Evolutionary conservation across 495 filamentous ascomycete species (phyloP).

Genomic region (Corynascus novoguineensis): DNA sequence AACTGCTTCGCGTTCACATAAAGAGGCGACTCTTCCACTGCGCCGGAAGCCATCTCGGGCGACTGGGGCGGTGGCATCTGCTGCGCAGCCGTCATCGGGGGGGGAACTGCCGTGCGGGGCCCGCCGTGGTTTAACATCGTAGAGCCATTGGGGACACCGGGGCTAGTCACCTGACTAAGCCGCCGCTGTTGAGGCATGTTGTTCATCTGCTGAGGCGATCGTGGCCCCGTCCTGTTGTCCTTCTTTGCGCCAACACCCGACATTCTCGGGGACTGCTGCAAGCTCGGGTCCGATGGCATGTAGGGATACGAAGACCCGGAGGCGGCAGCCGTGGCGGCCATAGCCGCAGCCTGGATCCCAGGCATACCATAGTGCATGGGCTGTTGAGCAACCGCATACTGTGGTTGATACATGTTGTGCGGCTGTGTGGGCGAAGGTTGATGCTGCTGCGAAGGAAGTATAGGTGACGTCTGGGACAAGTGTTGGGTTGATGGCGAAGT

Average conservation of each 20-base stretch:
- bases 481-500: conserved; percentile 56
- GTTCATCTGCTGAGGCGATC: conserved; percentile 58
- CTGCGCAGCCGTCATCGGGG: conserved; percentile 44
- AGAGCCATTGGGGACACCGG: conserved; percentile 52
- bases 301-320: conserved; percentile 56
- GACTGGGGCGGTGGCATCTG: conserved; percentile 64
- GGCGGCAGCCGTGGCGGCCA: conserved; percentile 65
- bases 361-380: conserved; percentile 59
- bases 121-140: conserved; percentile 52
- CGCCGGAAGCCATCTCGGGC: conserved; percentile 70
- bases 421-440: conserved; percentile 47
- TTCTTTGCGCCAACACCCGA: conserved; percentile 47
- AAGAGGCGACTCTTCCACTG: conserved; percentile 84
- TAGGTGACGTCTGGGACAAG: conserved; percentile 55
- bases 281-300: conserved; percentile 49
- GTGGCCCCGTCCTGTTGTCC: conserved; percentile 49
- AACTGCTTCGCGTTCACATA: conserved; percentile 99
- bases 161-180: conserved; percentile 61
- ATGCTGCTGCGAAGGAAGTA: conserved; percentile 56
- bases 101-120: conserved; percentile 38
- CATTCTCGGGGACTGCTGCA: conserved; percentile 59
- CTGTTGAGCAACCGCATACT: conserved; percentile 52
- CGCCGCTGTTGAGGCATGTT: conserved; percentile 47
- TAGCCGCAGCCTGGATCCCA: conserved; percentile 57
- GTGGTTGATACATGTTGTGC: conserved; percentile 56